These are phyloP conservation scores for Botryotinia convoluta DNA, from an alignment of 2,329 filamentous ascomycete species.

Conservation along the genomic window DNA sequence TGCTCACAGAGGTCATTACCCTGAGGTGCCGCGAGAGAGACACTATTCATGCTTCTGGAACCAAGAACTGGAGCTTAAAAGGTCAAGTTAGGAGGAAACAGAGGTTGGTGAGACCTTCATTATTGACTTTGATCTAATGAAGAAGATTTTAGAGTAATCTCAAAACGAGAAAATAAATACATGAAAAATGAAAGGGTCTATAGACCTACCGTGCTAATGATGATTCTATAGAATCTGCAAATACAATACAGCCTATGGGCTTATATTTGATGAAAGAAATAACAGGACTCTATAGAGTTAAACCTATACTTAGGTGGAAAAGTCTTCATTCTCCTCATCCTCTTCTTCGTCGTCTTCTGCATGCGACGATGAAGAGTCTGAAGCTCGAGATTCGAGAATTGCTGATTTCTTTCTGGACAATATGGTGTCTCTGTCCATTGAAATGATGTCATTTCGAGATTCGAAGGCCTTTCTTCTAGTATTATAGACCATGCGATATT, in stretches of 20 bases:
- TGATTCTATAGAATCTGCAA: background rate
- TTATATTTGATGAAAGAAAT: background rate
- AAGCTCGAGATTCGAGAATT: background rate
- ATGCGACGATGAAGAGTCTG: background rate
- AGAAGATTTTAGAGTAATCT: background rate
- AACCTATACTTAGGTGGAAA: background rate
- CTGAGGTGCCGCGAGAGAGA: too few relatives aligned
- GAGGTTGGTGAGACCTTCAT: background rate
- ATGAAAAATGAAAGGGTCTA: background rate
- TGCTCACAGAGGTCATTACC: background rate
- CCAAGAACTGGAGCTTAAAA: background rate
- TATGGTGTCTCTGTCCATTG: background rate
- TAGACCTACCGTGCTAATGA: background rate
- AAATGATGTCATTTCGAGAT: background rate
- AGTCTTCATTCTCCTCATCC: background rate
- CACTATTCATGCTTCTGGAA: background rate
- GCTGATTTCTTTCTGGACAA: background rate
- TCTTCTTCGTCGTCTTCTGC: background rate
- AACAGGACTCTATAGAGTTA: background rate
- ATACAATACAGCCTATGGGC: background rate
- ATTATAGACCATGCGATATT: background rate
- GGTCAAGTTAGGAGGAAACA: fast-evolving
- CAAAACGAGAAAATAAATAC: background rate
- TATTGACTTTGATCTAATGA: background rate
- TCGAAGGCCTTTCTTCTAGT: background rate